A percentile compares a stretch with the other conserved stretches of the same genome.
phyloP scores from a whole-genome alignment of 2,329 filamentous ascomycete species.

The Hymenoscyphus linearis region DNA sequence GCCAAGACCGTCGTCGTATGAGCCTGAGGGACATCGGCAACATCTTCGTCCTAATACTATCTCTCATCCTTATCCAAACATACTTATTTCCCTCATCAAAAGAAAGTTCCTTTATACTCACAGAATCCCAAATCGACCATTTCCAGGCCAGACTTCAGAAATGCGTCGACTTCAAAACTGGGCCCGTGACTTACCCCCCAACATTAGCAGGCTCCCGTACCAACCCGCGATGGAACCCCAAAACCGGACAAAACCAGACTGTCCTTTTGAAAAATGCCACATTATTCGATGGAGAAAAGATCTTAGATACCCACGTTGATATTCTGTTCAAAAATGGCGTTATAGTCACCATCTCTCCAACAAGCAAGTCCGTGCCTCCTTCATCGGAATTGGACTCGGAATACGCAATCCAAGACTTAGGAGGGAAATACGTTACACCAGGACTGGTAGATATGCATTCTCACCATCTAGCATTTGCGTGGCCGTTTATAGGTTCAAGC shows the following conservation, averaged over 20 bases:
- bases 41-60: not conserved
- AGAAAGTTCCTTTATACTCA: constrained; percentile 12
- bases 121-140: constrained; percentile 20
- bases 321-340: constrained; percentile 37
- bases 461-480: constrained; percentile 35
- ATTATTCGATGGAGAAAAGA: constrained; percentile 39
- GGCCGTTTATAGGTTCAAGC: constrained; percentile 31
- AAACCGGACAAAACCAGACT: constrained; percentile 35
- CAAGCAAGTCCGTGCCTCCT: constrained; percentile 11
- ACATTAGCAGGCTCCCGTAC: constrained; percentile 19
- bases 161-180: constrained; percentile 26
- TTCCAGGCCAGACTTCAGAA: constrained; percentile 24
- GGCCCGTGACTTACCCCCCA: constrained; percentile 24
- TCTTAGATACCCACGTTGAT: constrained; percentile 33
- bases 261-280: constrained; percentile 38
- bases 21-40: not conserved
- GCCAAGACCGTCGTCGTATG: not conserved
- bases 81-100: not conserved
- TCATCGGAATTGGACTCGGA: constrained; percentile 17
- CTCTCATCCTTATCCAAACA: not conserved
- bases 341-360: constrained; percentile 29
- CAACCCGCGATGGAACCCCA: constrained; percentile 39
- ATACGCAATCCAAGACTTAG: constrained; percentile 27
- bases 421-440: constrained; percentile 38
- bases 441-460: constrained; percentile 44